phyloP scores from a whole-genome alignment of 306 rosid genomes.

The Quercus gilva region DNA sequence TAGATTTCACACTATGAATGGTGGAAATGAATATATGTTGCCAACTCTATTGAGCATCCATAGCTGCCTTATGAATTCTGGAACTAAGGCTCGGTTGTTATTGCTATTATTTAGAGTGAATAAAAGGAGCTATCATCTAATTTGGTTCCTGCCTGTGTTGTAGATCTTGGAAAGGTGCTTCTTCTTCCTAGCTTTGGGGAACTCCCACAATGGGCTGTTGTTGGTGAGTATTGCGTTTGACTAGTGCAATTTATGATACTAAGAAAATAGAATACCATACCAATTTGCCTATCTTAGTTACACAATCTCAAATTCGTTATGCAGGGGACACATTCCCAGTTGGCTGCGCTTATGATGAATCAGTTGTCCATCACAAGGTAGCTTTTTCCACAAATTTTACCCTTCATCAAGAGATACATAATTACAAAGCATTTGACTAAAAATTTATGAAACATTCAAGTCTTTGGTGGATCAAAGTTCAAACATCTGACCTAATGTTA shows the following conservation, averaged over 20 bases:
- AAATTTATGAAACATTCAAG: background rate
- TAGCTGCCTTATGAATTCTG: no score
- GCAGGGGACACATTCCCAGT: slow-evolving; percentile 81
- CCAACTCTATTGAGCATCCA: no score
- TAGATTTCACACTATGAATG: no score
- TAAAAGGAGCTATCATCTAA: background rate
- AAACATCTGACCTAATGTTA: background rate
- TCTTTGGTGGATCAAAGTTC: background rate
- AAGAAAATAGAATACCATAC: background rate
- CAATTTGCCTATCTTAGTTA: background rate
- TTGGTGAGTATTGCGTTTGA: slow-evolving; percentile 36
- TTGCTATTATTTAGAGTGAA: no score
- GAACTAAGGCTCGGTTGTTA: no score
- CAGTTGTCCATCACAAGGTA: slow-evolving; percentile 51
- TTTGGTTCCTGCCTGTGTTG: slow-evolving; percentile 5
- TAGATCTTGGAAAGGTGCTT: slow-evolving; percentile 88
- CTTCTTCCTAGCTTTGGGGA: slow-evolving; percentile 79
- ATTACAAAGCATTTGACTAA: background rate
- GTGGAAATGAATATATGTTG: no score
- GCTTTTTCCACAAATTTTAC: background rate
- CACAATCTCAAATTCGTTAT: background rate
- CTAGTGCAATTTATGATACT: background rate
- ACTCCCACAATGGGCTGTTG: slow-evolving; percentile 93
- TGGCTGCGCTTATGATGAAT: slow-evolving; percentile 76
- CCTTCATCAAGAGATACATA: background rate